Evolutionary conservation across 2,329 filamentous ascomycete genomes (phyloP).

Genomic region (Aspergillus carbonarius): DNA sequence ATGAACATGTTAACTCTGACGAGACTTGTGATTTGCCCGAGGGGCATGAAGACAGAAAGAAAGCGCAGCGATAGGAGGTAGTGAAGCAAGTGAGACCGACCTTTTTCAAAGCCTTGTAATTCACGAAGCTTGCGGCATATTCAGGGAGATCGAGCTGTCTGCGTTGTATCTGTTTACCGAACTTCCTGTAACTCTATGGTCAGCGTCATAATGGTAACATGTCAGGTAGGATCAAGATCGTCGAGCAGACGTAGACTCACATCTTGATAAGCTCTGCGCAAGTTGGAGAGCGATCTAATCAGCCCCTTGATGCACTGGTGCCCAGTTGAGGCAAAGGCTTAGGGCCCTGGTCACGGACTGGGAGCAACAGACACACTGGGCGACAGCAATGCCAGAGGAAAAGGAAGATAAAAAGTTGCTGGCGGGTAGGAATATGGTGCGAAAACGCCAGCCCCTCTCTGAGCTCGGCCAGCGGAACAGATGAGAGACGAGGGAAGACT

Average conservation of each 20-base stretch:
- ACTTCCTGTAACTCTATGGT: constrained; percentile 69
- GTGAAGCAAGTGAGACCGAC: constrained; percentile 48
- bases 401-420: neutral
- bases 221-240: neutral
- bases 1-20: constrained; percentile 30
- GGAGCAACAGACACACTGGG: constrained; percentile 1
- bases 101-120: constrained; percentile 99
- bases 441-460: neutral
- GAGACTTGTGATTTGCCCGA: neutral
- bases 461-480: neutral
- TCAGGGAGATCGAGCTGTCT: constrained; percentile 98
- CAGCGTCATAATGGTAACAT: constrained; percentile 4
- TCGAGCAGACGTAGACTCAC: constrained; percentile 14
- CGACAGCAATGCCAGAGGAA: constrained; percentile 5
- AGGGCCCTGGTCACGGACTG: neutral
- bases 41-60: neutral
- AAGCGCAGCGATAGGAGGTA: neutral
- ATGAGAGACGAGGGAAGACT: neutral
- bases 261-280: constrained; percentile 17
- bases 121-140: constrained; percentile 98
- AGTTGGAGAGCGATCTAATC: constrained; percentile 5
- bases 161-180: constrained; percentile 99
- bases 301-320: constrained; percentile 11
- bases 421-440: neutral
- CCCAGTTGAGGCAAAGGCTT: constrained; percentile 2